phyloP scores from a whole-genome alignment of 805 yeast species.

The Saccharomycopsis oosterbeekiorum region DNA sequence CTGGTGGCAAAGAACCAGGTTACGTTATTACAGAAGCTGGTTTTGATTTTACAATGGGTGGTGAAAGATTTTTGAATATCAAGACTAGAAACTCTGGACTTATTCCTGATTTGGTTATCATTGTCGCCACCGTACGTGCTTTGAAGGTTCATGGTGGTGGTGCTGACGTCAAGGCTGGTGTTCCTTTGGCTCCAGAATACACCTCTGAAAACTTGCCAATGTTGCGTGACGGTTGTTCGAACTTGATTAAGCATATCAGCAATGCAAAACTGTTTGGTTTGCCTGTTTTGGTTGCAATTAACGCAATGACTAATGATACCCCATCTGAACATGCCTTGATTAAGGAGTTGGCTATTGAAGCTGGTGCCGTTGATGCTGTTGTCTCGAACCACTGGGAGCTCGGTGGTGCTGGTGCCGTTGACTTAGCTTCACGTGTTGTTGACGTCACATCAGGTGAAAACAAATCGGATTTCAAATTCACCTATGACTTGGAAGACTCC shows the following conservation, averaged over 20 bases:
- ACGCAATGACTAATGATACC: slow-evolving; percentile 67
- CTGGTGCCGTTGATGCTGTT: slow-evolving; percentile 74
- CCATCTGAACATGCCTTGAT: slow-evolving; percentile 60
- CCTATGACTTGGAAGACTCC: slow-evolving; percentile 51
- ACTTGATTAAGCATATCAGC: slow-evolving; percentile 65
- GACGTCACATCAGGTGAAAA: slow-evolving; percentile 20
- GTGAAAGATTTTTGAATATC: slow-evolving; percentile 76
- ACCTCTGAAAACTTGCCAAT: slow-evolving; percentile 61
- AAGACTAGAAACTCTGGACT: slow-evolving; percentile 77
- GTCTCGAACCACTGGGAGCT: slow-evolving; percentile 81
- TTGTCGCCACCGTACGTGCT: slow-evolving; percentile 80
- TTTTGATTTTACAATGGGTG: slow-evolving; percentile 87
- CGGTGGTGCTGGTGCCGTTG: slow-evolving; percentile 77
- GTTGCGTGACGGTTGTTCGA: slow-evolving; percentile 60
- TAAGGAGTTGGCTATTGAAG: slow-evolving; percentile 55
- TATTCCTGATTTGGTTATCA: slow-evolving; percentile 65
- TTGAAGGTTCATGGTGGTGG: slow-evolving; percentile 84
- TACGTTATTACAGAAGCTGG: slow-evolving; percentile 85
- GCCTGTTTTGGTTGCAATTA: slow-evolving; percentile 76
- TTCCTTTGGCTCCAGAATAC: slow-evolving; percentile 65
- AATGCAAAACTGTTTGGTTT: slow-evolving; percentile 65
- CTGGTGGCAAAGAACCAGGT: slow-evolving; percentile 57
- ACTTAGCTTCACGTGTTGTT: slow-evolving; percentile 62
- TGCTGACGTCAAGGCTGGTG: slow-evolving; percentile 81
- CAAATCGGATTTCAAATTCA: slow-evolving; percentile 37